Percentiles rank a stretch among this genome's conserved stretches.
Evolutionary conservation across 179 eudicot species (phyloP).

Genomic region (Patellifolia procumbens): DNA sequence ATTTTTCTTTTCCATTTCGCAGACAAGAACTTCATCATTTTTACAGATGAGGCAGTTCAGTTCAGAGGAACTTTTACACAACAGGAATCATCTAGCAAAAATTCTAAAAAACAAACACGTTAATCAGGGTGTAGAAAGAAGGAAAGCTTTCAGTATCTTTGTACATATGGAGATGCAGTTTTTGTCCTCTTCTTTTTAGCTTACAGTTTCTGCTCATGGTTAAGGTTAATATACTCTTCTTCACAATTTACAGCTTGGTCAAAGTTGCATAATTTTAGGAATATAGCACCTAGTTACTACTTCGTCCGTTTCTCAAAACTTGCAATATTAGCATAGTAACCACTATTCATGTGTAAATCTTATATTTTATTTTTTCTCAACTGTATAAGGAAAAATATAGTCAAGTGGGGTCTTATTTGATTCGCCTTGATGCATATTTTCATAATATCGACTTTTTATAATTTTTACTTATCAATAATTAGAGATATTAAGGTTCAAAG

Average conservation of each 20-base stretch:
- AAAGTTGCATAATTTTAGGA: background rate
- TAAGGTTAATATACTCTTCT: background rate
- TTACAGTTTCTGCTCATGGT: background rate
- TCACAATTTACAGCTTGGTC: background rate
- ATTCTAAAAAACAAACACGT: background rate
- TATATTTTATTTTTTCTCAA: too few relatives aligned
- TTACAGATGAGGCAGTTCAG: background rate
- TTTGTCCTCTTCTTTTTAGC: background rate
- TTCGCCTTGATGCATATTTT: too few relatives aligned
- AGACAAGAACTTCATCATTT: background rate
- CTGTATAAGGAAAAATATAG: too few relatives aligned
- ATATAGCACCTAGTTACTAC: background rate
- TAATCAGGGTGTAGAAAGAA: background rate
- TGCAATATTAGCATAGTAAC: too few relatives aligned
- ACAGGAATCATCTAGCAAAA: background rate
- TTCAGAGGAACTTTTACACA: background rate
- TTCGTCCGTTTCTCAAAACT: too few relatives aligned
- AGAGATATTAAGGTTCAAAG: too few relatives aligned
- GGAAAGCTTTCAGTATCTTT: background rate
- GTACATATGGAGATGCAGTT: background rate
- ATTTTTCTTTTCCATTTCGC: background rate
- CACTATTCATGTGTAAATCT: too few relatives aligned
- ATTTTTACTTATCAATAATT: too few relatives aligned
- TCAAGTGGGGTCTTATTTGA: too few relatives aligned
- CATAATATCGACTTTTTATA: too few relatives aligned